Evolutionary conservation across 768 basidiomycete genomes (phyloP).

Genomic region (Auricularia sp.): DNA sequence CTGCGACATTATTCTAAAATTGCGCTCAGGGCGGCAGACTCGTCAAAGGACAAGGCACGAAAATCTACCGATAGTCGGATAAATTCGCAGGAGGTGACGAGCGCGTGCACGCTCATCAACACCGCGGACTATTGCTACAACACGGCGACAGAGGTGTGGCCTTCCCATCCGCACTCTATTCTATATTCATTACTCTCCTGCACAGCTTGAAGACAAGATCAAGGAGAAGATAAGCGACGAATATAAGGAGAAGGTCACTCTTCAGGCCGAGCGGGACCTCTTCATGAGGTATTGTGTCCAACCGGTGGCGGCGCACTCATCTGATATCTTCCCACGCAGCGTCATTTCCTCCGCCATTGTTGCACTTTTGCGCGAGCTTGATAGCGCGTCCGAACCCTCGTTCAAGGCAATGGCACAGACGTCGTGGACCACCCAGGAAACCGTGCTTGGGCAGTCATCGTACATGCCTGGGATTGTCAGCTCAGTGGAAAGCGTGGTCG

Average conservation of each 20-base stretch:
- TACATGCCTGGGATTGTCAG: constrained; percentile 72
- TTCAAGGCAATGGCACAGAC: constrained; percentile 68
- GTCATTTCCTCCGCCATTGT: constrained; percentile 78
- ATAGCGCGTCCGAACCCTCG: constrained; percentile 68
- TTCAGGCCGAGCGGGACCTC: constrained; percentile 78
- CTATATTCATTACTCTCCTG: not conserved
- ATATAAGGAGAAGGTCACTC: constrained; percentile 66
- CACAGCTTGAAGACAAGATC: constrained; percentile 85
- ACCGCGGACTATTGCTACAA: constrained; percentile 96
- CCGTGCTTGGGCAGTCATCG: constrained; percentile 78
- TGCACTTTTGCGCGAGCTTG: constrained; percentile 74
- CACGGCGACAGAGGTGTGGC: constrained; percentile 71
- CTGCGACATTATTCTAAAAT: constrained; percentile 1
- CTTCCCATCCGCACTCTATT: not conserved
- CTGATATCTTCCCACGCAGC: constrained; percentile 28
- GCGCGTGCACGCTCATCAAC: constrained; percentile 84
- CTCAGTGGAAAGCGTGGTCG: constrained; percentile 65
- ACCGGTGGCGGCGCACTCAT: not conserved
- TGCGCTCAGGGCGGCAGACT: constrained; percentile 17
- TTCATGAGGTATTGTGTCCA: constrained; percentile 62
- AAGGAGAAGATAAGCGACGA: constrained; percentile 68
- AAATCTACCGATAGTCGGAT: constrained; percentile 73
- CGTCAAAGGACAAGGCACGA: constrained; percentile 34
- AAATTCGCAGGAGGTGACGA: constrained; percentile 65
- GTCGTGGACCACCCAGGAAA: constrained; percentile 66